Percentiles rank a stretch among this genome's conserved stretches.
Evolutionary conservation across 306 rosid genomes (phyloP).

Genomic region (Fagus crenata): DNA sequence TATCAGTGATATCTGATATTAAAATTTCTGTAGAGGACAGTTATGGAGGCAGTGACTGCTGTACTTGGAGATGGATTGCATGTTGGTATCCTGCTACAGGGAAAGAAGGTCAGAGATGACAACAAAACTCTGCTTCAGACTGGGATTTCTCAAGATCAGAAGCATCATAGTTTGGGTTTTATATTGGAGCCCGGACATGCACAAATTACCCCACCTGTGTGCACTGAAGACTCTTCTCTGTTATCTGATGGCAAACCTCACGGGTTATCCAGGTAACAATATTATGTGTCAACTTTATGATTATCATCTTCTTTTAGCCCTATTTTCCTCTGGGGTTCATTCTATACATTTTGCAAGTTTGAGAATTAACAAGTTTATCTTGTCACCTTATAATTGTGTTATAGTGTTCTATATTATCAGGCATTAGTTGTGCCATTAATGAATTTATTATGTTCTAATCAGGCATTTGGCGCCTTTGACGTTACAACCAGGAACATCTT

Average conservation of each 20-base stretch:
- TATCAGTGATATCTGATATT: not conserved
- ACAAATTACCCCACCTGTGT: conserved; percentile 33
- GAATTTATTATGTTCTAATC: conserved; percentile 20
- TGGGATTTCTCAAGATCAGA: conserved; percentile 66
- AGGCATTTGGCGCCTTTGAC: conserved; percentile 54
- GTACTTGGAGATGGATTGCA: conserved; percentile 71
- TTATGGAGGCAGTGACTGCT: conserved; percentile 67
- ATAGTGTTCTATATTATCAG: conserved; percentile 36
- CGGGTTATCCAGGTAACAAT: conserved; percentile 46
- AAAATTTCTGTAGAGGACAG: conserved; percentile 42
- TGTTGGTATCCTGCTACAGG: conserved; percentile 73
- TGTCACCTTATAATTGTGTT: conserved; percentile 22
- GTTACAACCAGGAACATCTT: conserved; percentile 44
- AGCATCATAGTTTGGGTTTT: conserved; percentile 60
- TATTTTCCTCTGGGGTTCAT: not conserved
- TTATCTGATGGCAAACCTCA: conserved; percentile 28
- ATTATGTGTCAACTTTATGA: conserved; percentile 8
- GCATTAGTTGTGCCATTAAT: conserved; percentile 22
- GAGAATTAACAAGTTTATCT: conserved; percentile 1
- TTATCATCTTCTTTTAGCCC: conserved; percentile 6
- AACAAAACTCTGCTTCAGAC: conserved; percentile 66
- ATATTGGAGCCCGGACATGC: conserved; percentile 64
- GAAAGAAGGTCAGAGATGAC: conserved; percentile 73
- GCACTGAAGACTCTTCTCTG: conserved; percentile 37
- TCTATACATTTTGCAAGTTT: not conserved